phyloP scores from a whole-genome alignment of 1,284 basidiomycete species.

The Takashimella tepidaria region DNA sequence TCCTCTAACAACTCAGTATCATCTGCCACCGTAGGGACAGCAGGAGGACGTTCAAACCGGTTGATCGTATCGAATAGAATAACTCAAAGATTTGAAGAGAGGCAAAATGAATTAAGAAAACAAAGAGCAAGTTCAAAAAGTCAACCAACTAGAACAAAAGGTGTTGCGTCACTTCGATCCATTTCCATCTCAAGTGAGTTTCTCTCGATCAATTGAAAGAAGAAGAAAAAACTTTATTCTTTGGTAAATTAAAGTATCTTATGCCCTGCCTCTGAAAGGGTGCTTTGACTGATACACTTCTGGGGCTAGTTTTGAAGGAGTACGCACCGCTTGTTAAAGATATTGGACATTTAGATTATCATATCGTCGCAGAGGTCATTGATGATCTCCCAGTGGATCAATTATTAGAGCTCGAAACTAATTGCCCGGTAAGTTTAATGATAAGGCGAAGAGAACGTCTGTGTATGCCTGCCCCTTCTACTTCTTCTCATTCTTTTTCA shows the following conservation, averaged over 20 bases:
- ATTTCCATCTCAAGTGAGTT: background rate
- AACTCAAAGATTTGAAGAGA: background rate
- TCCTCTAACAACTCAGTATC: background rate
- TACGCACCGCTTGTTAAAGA: constrained; percentile 33
- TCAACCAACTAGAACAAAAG: background rate
- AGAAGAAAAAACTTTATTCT: background rate
- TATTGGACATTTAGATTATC: constrained; percentile 37
- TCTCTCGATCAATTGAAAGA: constrained; percentile 3
- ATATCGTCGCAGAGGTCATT: constrained; percentile 27
- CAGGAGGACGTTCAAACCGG: background rate
- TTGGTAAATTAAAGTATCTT: background rate
- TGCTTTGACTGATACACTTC: background rate
- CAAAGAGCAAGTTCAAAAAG: background rate
- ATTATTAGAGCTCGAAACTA: constrained; percentile 31
- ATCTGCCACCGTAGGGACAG: background rate
- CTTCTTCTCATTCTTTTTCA: too few species aligned
- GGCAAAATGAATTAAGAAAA: background rate
- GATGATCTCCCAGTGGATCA: constrained; percentile 33
- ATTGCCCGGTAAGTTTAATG: constrained; percentile 26
- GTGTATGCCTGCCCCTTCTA: too few species aligned
- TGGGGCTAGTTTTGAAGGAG: constrained; percentile 24
- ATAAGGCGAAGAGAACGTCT: too few species aligned
- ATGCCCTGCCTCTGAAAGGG: too few species aligned
- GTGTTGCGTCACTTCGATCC: background rate
- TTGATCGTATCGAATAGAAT: background rate